Evolutionary conservation across 2,329 filamentous ascomycete species (phyloP).

Genomic region (Scedosporium aurantiacum): DNA sequence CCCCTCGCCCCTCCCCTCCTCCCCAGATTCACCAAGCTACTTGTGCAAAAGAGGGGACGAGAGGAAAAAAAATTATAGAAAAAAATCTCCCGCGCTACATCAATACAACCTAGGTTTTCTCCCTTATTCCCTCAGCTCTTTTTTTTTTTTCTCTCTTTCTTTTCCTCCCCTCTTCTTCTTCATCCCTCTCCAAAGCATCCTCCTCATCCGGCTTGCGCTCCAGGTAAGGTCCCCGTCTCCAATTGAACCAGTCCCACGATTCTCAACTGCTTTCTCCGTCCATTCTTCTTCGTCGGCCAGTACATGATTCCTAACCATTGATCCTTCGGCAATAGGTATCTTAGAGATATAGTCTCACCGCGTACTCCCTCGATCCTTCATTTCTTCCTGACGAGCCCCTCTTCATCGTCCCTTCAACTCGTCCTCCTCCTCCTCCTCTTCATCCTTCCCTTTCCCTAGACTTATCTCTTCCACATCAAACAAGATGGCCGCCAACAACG

Average conservation of each 20-base stretch:
- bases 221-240: slow-evolving; percentile 4
- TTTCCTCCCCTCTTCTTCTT: slow-evolving; percentile 10
- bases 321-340: not conserved
- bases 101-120: not conserved
- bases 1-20: not conserved
- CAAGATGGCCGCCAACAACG: slow-evolving; percentile 50
- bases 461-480: slow-evolving; percentile 14
- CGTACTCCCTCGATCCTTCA: slow-evolving; percentile 2
- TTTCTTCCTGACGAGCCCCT: slow-evolving; percentile 11
- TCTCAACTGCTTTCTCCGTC: not conserved
- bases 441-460: slow-evolving; percentile 6
- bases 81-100: slow-evolving; percentile 4
- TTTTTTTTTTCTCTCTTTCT: slow-evolving; percentile 14
- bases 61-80: not conserved
- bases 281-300: not conserved
- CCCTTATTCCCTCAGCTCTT: not conserved
- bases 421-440: slow-evolving; percentile 6
- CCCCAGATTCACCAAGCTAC: not conserved
- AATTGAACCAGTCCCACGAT: not conserved
- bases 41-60: not conserved
- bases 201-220: not conserved
- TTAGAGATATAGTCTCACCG: not conserved
- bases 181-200: slow-evolving; percentile 5
- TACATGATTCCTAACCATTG: not conserved
- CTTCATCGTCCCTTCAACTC: slow-evolving; percentile 11